These are phyloP conservation scores for Termitomyces sp. DNA, from an alignment of 768 basidiomycete species.

Conservation along the genomic window DNA sequence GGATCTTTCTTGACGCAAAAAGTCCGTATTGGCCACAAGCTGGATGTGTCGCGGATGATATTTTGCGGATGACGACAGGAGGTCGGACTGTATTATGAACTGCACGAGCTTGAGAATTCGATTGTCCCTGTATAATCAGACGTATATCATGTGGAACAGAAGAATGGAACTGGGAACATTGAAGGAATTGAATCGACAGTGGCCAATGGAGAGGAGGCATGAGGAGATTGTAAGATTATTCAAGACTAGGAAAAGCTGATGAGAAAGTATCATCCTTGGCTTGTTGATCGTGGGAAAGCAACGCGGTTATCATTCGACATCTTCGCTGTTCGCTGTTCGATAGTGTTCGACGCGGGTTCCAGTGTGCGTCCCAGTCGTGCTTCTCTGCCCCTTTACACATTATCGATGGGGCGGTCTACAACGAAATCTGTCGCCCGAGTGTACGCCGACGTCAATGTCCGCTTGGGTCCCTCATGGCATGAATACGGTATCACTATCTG, in stretches of 20 bases:
- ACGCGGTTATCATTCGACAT: constrained; percentile 16
- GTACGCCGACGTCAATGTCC: constrained; percentile 84
- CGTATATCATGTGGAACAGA: constrained; percentile 45
- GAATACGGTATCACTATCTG: constrained; percentile 72
- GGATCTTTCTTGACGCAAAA: constrained; percentile 71
- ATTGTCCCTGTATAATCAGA: constrained; percentile 27
- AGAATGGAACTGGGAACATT: constrained; percentile 44
- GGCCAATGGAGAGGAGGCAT: constrained; percentile 31
- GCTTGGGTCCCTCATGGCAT: constrained; percentile 87
- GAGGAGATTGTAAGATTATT: background rate
- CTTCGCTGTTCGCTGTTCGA: constrained; percentile 2
- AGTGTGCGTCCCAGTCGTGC: constrained; percentile 7
- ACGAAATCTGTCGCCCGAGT: constrained; percentile 81
- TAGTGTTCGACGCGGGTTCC: no score
- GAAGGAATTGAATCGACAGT: constrained; percentile 46
- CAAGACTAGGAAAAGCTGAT: background rate
- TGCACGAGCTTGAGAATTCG: background rate
- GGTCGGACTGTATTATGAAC: constrained; percentile 13
- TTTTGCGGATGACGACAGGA: constrained; percentile 50
- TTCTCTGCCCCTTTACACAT: constrained; percentile 4
- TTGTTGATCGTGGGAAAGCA: constrained; percentile 21
- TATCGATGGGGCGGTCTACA: constrained; percentile 62
- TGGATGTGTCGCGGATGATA: constrained; percentile 59
- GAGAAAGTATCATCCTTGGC: background rate
- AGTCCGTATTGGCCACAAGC: constrained; percentile 75